These are phyloP conservation scores for Naganishia vaughanmartiniae DNA, from an alignment of 768 basidiomycete genomes.

Conservation along the genomic window DNA sequence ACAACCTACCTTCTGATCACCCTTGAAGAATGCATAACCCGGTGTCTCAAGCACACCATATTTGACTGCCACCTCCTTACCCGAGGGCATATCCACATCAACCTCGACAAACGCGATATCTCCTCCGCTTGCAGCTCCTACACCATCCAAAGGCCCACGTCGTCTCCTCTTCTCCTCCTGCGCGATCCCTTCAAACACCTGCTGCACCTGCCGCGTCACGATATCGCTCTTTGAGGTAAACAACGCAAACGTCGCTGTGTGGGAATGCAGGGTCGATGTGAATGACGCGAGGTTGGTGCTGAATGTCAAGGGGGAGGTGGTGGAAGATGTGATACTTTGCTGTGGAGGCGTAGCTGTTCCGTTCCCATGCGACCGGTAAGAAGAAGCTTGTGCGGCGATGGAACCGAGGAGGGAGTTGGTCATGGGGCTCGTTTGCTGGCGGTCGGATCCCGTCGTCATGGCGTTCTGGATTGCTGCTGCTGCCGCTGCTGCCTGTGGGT, in stretches of 20 bases:
- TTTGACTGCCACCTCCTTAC: constrained; percentile 61
- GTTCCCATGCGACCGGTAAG: constrained; percentile 39
- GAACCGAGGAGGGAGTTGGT: constrained; percentile 55
- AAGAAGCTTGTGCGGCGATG: constrained; percentile 47
- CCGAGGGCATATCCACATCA: constrained; percentile 71
- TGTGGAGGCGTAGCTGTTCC: constrained; percentile 46
- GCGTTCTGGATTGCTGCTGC: background rate
- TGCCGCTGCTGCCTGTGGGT: constrained; percentile 19
- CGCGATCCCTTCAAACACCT: constrained; percentile 65
- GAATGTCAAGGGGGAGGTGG: constrained; percentile 66
- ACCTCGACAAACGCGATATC: constrained; percentile 78
- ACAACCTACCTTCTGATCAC: constrained; percentile 54
- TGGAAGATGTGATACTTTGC: constrained; percentile 54
- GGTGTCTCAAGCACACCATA: constrained; percentile 75
- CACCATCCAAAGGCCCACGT: background rate
- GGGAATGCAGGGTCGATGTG: constrained; percentile 62
- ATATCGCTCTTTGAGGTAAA: constrained; percentile 74
- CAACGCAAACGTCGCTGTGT: constrained; percentile 72
- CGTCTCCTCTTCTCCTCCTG: constrained; percentile 20
- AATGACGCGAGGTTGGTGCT: constrained; percentile 75
- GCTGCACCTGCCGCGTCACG: constrained; percentile 79
- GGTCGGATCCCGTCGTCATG: constrained; percentile 34
- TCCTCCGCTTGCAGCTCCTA: constrained; percentile 42
- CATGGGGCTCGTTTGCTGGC: constrained; percentile 56
- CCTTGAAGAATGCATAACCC: constrained; percentile 82